Percentiles rank a stretch among this genome's conserved stretches.
Conservation (phyloP, 2,329 filamentous ascomycete genomes). For the Trichoderma atroviride region DNA sequence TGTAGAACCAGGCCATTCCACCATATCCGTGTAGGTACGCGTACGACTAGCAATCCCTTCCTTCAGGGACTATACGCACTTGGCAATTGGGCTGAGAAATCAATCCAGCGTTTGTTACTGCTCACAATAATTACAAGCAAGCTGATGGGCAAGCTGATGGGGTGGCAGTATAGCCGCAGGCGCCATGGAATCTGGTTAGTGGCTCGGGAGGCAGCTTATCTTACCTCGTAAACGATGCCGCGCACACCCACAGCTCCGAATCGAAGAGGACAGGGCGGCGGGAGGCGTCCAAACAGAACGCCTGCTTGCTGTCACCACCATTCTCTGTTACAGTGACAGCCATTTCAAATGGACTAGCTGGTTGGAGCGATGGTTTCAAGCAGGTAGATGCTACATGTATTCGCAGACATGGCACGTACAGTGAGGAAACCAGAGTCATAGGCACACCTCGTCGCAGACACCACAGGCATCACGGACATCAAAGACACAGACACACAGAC, state of each 20-base stretch:
- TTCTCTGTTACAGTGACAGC: background rate
- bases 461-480: background rate
- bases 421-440: background rate
- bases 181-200: conserved; percentile 2
- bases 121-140: background rate
- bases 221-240: conserved; percentile 10
- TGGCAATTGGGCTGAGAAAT: background rate
- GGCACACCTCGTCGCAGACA: background rate
- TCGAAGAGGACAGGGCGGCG: background rate
- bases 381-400: background rate
- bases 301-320: background rate
- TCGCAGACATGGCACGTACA: background rate
- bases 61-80: too few relatives aligned
- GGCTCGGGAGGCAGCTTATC: background rate
- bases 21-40: background rate
- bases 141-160: conserved; percentile 14
- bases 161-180: background rate
- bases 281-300: conserved; percentile 8
- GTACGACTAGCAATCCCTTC: background rate
- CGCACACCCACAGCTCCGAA: conserved; percentile 8
- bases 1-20: background rate
- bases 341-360: background rate
- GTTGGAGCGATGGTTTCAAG: background rate
- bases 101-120: background rate
- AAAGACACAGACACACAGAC: background rate